Base-by-base conservation (phyloP, 805 yeast genomes). In the Teunomyces gatunensis region DNA sequence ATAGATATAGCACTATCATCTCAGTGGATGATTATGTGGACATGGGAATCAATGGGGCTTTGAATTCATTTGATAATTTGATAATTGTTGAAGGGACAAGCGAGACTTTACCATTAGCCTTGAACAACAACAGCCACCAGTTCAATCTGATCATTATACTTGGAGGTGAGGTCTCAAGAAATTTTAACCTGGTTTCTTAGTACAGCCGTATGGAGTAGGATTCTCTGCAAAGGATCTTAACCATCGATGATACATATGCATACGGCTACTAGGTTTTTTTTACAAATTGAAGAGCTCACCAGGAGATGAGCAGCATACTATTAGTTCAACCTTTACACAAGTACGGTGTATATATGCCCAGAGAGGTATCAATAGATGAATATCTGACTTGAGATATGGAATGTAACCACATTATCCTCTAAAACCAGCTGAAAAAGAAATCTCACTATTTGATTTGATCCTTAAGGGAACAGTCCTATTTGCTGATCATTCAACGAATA, bases 281-380 rank as follows among this genome's bases (percentile, higher is more conserved):
- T 5, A 21, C 7, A 21, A 3, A 21, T 21, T 6, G 7, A 21
- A 6, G 25, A 2, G 7, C 1, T 5, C 2, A 21, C 7, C 7
- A 5, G 1, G 6, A 21, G 79, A 78, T 48, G 67, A 77, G 0
- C 34, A 55, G 1, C 50, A 57, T 0, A 56, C 56, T 17, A 69
- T 83, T 15, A 63, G 84, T 7, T 52, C 74, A 21, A 69, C 80
- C 1, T 59, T 68, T 4, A 70, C 67, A 29, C 60, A 61, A 17
- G 25, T 21, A 21, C 25, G 6, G 7, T 21, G 25, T 21, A 21
- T 21, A 21, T 6, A 21, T 2, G 7, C 7, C 1, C 2, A 1
- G 27, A 23, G 3, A 23, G 27, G 9, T 11, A 9, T 3, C 27
- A 9, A 10, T 25, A 7, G 27, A 25, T 6, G 27, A 25, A 25